Percentiles rank a stretch among this genome's conserved stretches.
Evolutionary conservation across 495 filamentous ascomycete genomes (phyloP).

Genomic region (Penicillium silybi): DNA sequence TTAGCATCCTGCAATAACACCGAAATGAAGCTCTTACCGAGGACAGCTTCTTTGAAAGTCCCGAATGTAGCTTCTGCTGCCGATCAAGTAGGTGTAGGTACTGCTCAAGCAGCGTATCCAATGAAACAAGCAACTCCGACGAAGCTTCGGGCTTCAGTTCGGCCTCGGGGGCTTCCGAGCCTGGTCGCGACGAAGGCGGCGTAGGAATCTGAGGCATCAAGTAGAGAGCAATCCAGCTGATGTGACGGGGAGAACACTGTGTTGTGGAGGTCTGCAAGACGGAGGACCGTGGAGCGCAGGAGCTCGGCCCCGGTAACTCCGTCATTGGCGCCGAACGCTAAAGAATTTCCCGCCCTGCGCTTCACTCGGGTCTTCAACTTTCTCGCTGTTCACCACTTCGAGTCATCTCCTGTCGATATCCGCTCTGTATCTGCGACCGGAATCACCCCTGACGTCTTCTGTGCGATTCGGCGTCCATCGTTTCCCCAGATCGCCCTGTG

Average conservation of each 20-base stretch:
- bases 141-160: slow-evolving; percentile 21
- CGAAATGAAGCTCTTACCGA: slow-evolving; percentile 38
- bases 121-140: slow-evolving; percentile 27
- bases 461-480: not conserved
- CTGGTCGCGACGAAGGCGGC: slow-evolving; percentile 33
- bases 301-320: slow-evolving; percentile 45
- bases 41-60: slow-evolving; percentile 52
- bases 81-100: slow-evolving; percentile 68
- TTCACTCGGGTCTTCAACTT: slow-evolving; percentile 6
- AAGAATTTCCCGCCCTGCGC: slow-evolving; percentile 41
- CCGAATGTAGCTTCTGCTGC: slow-evolving; percentile 58
- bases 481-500: slow-evolving; percentile 1
- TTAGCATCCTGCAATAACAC: slow-evolving; percentile 13
- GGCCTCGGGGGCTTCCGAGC: slow-evolving; percentile 26
- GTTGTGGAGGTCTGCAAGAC: not conserved
- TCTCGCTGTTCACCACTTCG: slow-evolving; percentile 7
- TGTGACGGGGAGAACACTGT: not conserved
- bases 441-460: not conserved
- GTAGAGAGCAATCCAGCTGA: not conserved
- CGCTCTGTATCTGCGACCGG: not conserved
- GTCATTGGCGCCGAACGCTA: slow-evolving; percentile 34
- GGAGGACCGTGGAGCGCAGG: slow-evolving; percentile 15
- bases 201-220: slow-evolving; percentile 37
- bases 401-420: not conserved
- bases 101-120: slow-evolving; percentile 64